Percentiles rank a stretch among this genome's conserved stretches.
phyloP scores from a whole-genome alignment of 345 rosid species.

The Conringia planisiliqua region DNA sequence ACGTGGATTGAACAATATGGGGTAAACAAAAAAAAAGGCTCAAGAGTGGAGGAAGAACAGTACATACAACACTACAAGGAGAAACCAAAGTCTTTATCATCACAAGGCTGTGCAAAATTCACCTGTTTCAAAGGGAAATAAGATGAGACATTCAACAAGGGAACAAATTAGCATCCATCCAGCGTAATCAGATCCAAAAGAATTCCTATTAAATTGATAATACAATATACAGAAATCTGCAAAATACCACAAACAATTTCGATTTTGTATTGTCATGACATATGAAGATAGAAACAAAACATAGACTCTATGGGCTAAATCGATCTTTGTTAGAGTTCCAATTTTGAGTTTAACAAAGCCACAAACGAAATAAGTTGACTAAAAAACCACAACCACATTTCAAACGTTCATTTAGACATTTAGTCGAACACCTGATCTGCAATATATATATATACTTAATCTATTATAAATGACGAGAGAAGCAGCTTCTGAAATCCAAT shows the following conservation, averaged over 20 bases:
- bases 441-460: background rate
- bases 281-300: background rate
- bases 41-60: background rate
- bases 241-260: background rate
- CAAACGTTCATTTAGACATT: background rate
- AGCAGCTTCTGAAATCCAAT: background rate
- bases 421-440: background rate
- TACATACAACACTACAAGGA: slow-evolving; percentile 31
- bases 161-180: background rate
- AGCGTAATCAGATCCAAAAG: too few species aligned
- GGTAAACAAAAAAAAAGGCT: background rate
- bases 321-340: background rate
- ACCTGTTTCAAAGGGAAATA: slow-evolving; percentile 10
- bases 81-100: slow-evolving; percentile 33
- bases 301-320: background rate
- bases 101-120: slow-evolving; percentile 15
- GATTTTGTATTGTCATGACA: background rate
- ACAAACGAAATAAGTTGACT: background rate
- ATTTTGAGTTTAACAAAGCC: too few species aligned
- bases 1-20: background rate
- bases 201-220: too few species aligned
- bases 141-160: background rate
- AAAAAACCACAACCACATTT: background rate
- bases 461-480: background rate
- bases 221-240: too few species aligned